A percentile compares a stretch with the other conserved stretches of the same genome.
Conservation (phyloP, 2,329 filamentous ascomycete species). For the Incumbomyces delicatus region DNA sequence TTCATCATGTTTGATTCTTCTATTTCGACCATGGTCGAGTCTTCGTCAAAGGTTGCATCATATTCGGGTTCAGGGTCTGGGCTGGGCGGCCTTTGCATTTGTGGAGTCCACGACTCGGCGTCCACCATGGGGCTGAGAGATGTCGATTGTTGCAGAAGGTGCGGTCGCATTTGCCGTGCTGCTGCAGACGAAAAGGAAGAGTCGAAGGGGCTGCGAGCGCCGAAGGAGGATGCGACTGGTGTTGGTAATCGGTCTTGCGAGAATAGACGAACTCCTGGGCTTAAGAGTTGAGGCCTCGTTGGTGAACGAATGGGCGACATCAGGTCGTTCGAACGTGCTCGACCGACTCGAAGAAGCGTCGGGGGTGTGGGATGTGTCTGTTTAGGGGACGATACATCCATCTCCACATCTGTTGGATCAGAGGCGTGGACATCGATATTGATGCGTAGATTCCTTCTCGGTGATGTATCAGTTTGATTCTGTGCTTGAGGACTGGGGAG, state of each 20-base stretch:
- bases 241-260: slow-evolving; percentile 17
- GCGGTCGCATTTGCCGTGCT: slow-evolving; percentile 9
- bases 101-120: slow-evolving; percentile 18
- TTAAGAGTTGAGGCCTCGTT: slow-evolving; percentile 10
- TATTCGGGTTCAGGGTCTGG: slow-evolving; percentile 4
- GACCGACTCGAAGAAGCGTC: slow-evolving; percentile 9
- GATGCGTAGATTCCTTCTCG: slow-evolving; percentile 1
- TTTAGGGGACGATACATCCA: slow-evolving; percentile 10
- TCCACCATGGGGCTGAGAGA: slow-evolving; percentile 20
- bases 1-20: slow-evolving; percentile 7
- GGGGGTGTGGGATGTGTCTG: not conserved
- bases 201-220: slow-evolving; percentile 14
- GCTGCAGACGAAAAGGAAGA: slow-evolving; percentile 10
- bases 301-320: slow-evolving; percentile 11
- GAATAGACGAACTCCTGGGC: slow-evolving; percentile 1
- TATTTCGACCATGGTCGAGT: slow-evolving; percentile 15
- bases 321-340: slow-evolving; percentile 21
- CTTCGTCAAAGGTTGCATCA: slow-evolving; percentile 7
- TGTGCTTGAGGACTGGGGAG: not conserved
- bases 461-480: not conserved
- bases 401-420: slow-evolving; percentile 6
- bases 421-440: slow-evolving; percentile 1
- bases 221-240: slow-evolving; percentile 11
- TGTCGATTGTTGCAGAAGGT: slow-evolving; percentile 7
- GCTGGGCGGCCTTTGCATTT: slow-evolving; percentile 15